A percentile compares a stretch with the other conserved stretches of the same genome.
Evolutionary conservation across 2,329 filamentous ascomycete species (phyloP).

Genomic region (Arthroderma uncinatum): DNA sequence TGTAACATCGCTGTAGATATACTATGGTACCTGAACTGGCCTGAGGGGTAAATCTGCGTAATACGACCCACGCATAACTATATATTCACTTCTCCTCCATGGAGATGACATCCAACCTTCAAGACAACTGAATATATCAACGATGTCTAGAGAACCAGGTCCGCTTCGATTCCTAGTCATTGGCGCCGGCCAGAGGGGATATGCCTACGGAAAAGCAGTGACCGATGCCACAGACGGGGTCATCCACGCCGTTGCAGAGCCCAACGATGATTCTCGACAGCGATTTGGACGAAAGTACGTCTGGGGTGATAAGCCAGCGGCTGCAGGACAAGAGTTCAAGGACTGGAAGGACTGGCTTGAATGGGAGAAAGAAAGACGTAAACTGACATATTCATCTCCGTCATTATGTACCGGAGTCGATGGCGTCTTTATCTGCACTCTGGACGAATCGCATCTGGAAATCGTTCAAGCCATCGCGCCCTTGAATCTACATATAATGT

Average conservation of each 20-base stretch:
- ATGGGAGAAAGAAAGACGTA: constrained; percentile 57
- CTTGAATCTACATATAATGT: constrained; percentile 68
- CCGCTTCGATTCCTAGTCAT: constrained; percentile 61
- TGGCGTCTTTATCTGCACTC: constrained; percentile 60
- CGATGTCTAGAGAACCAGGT: constrained; percentile 7
- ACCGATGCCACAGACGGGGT: constrained; percentile 53
- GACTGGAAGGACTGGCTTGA: constrained; percentile 66
- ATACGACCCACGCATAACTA: neutral
- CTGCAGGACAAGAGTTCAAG: constrained; percentile 56
- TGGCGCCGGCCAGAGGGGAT: constrained; percentile 70
- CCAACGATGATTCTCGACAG: constrained; percentile 62
- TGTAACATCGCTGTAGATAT: neutral
- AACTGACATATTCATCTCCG: constrained; percentile 29
- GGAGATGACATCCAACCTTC: neutral
- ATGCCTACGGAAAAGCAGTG: constrained; percentile 60
- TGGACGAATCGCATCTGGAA: constrained; percentile 79
- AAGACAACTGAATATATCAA: neutral
- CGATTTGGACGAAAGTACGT: constrained; percentile 62
- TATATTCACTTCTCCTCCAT: neutral
- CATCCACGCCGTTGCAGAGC: constrained; percentile 71
- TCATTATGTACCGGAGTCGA: constrained; percentile 44
- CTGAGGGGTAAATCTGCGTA: neutral
- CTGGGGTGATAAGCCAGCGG: constrained; percentile 47
- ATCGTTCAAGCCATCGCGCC: constrained; percentile 64
- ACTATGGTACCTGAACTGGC: neutral